These are phyloP conservation scores for Wallacemonas sp. DNA, from an alignment of 208 protist species.

Conservation along the genomic window DNA sequence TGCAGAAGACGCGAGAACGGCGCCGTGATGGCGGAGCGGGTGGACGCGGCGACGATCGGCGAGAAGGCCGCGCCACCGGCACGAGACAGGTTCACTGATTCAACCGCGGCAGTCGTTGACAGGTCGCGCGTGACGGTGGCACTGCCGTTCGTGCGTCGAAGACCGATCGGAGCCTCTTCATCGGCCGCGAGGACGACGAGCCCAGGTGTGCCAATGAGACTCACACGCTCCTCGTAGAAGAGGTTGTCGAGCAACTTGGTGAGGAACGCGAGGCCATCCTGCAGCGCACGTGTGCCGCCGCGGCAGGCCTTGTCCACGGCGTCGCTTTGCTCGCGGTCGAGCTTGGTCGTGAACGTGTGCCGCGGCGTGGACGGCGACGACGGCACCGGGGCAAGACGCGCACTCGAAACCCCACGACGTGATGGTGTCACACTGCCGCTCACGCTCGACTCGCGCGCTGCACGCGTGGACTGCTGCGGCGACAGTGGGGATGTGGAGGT, in stretches of 20 bases:
- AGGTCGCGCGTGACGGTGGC: no score
- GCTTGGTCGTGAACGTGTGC: background rate
- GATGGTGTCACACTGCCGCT: background rate
- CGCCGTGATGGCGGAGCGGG: background rate
- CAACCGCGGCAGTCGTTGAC: no score
- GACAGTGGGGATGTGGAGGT: background rate
- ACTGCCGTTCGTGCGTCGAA: background rate
- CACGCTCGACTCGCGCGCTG: background rate
- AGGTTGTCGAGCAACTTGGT: background rate
- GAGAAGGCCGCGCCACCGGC: constrained; percentile 11
- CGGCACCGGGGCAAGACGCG: background rate
- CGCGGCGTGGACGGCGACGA: constrained; percentile 10
- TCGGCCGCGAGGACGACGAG: background rate
- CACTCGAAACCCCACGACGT: background rate
- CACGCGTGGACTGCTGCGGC: background rate
- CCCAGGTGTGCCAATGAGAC: constrained; percentile 7
- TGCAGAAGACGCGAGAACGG: background rate
- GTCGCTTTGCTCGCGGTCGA: constrained; percentile 13
- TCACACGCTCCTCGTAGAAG: constrained; percentile 14
- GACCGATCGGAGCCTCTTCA: background rate
- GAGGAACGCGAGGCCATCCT: constrained; percentile 3
- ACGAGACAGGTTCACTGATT: no score
- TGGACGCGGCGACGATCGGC: background rate
- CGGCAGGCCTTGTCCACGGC: constrained; percentile 14
- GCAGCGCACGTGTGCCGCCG: background rate